Conservation (phyloP, 805 yeast species). For the Helenozyma baotianmanensis region DNA sequence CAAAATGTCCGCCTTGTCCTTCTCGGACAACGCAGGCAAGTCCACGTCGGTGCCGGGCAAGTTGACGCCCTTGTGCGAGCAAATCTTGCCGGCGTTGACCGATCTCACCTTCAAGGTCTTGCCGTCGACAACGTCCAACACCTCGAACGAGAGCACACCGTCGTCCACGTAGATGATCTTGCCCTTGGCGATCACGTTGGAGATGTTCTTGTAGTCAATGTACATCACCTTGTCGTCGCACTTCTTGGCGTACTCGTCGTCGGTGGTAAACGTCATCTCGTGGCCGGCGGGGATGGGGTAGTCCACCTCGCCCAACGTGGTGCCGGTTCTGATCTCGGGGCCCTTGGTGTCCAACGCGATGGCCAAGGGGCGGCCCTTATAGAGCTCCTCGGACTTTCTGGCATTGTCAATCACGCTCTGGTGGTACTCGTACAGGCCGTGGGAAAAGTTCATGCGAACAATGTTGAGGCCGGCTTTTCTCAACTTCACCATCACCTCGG, state of each 20-base stretch:
- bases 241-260: conserved; percentile 64
- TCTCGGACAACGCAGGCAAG: conserved; percentile 95
- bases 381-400: conserved; percentile 84
- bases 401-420: conserved; percentile 95
- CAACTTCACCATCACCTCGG: conserved; percentile 75
- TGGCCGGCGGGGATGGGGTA: conserved; percentile 80
- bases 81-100: conserved; percentile 91
- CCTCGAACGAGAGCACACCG: conserved; percentile 96
- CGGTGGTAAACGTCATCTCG: conserved; percentile 91
- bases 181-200: conserved; percentile 87
- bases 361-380: conserved; percentile 95
- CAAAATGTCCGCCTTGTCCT: conserved; percentile 86
- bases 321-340: conserved; percentile 99
- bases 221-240: conserved; percentile 81
- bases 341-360: conserved; percentile 99
- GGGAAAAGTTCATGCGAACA: conserved; percentile 98
- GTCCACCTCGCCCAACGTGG: conserved; percentile 76
- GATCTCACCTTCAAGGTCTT: conserved; percentile 81
- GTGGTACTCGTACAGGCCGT: conserved; percentile 97
- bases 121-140: conserved; percentile 74
- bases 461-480: conserved; percentile 98
- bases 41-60: conserved; percentile 98
- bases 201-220: conserved; percentile 93
- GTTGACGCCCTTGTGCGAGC: conserved; percentile 98
- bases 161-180: conserved; percentile 93